Evolutionary conservation across 2,329 filamentous ascomycete species (phyloP).

Genomic region (Microdochium trichocladiopsis): DNA sequence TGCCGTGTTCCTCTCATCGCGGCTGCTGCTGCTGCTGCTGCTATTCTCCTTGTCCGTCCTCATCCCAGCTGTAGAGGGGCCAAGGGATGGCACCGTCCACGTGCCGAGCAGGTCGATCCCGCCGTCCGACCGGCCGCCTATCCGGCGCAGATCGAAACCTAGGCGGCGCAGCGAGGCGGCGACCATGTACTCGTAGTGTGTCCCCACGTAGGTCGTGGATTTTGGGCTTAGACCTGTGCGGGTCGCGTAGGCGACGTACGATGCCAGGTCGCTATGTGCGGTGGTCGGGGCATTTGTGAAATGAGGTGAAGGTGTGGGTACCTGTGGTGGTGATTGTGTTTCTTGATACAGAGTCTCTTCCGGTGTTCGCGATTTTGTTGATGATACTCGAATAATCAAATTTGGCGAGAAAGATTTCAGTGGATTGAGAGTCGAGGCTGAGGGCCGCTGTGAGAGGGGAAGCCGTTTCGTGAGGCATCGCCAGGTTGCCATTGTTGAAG

Average conservation of each 20-base stretch:
- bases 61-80: too few relatives aligned
- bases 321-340: too few relatives aligned
- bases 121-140: slow-evolving; percentile 59
- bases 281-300: slow-evolving; percentile 27
- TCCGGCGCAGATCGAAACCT: slow-evolving; percentile 57
- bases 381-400: too few relatives aligned
- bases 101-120: slow-evolving; percentile 70
- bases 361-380: too few relatives aligned
- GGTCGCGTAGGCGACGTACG: slow-evolving; percentile 59
- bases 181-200: slow-evolving; percentile 69
- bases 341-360: too few relatives aligned
- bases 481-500: too few relatives aligned
- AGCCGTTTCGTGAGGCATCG: too few relatives aligned
- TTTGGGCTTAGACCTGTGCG: slow-evolving; percentile 44
- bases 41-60: too few relatives aligned
- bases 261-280: slow-evolving; percentile 55
- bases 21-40: not conserved
- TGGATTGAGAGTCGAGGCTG: too few relatives aligned
- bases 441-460: too few relatives aligned
- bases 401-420: too few relatives aligned
- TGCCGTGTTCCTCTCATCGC: slow-evolving; percentile 6
- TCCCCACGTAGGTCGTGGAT: slow-evolving; percentile 62
- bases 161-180: slow-evolving; percentile 47
- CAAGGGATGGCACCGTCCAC: slow-evolving; percentile 53
- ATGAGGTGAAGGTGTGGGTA: not conserved